A percentile compares a stretch with the other conserved stretches of the same genome.
Evolutionary conservation across 108 stramenopile species (phyloP).

Genomic region (Skeletonema menzelii): DNA sequence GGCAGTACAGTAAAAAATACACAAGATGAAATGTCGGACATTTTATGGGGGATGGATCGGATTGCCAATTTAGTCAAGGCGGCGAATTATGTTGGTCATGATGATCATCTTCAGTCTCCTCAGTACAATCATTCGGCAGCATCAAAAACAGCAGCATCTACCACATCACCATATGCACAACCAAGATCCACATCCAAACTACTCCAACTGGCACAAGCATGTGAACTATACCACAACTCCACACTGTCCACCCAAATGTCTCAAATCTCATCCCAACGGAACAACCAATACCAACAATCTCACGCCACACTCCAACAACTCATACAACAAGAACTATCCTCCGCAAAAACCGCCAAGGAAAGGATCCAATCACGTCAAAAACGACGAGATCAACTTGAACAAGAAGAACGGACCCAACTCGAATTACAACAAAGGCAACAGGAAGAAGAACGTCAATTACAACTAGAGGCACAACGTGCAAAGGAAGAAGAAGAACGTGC

Average conservation of each 20-base stretch:
- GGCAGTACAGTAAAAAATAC: background rate
- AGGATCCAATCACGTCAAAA: conserved; percentile 15
- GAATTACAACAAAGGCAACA: background rate
- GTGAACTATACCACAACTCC: conserved; percentile 11
- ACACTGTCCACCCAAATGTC: conserved; percentile 38
- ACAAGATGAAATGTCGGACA: background rate
- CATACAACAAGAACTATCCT: conserved; percentile 26
- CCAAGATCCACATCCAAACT: conserved; percentile 33
- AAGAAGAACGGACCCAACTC: conserved; percentile 9
- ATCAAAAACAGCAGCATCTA: background rate
- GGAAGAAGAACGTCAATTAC: conserved; percentile 4
- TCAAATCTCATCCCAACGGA: conserved; percentile 12
- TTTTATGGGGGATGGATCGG: conserved; percentile 39
- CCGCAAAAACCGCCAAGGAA: conserved; percentile 2
- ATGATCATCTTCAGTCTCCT: background rate
- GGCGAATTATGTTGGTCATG: conserved; percentile 17
- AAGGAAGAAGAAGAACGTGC: conserved; percentile 25
- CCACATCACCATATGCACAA: conserved; percentile 8
- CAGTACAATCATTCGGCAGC: background rate
- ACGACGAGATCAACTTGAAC: background rate
- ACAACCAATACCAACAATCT: conserved; percentile 16
- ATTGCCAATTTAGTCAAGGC: conserved; percentile 42
- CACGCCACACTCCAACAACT: conserved; percentile 10
- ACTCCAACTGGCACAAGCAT: conserved; percentile 31
- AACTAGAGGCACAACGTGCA: conserved; percentile 4